These are phyloP conservation scores for Solanum lycopersicoides DNA, from an alignment of 257 asterid species.

Conservation along the genomic window DNA sequence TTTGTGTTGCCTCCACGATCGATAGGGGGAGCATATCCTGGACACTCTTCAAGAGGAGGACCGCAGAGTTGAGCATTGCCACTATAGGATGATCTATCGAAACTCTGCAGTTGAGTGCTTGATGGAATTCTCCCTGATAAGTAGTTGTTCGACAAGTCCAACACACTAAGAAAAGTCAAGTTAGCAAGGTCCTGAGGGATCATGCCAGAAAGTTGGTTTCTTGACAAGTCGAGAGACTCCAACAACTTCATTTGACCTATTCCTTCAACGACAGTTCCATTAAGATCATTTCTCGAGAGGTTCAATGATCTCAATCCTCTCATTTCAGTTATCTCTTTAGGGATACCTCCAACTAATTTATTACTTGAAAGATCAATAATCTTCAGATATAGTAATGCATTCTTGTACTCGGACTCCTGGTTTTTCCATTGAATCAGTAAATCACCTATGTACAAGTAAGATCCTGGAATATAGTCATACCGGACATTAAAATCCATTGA, in stretches of 20 bases:
- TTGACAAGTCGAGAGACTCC: slow-evolving; percentile 24
- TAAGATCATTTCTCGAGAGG: slow-evolving; percentile 15
- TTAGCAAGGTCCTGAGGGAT: slow-evolving; percentile 15
- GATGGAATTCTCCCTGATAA: slow-evolving; percentile 16
- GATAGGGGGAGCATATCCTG: not conserved
- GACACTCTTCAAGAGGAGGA: not conserved
- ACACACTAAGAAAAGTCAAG: not conserved
- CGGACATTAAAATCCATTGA: not conserved
- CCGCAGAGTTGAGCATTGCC: slow-evolving; percentile 18
- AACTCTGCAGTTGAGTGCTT: slow-evolving; percentile 18
- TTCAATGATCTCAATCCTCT: slow-evolving; percentile 16
- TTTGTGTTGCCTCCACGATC: not conserved
- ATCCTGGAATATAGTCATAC: not conserved
- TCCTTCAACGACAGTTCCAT: slow-evolving; percentile 3
- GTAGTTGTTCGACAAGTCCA: slow-evolving; percentile 23
- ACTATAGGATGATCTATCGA: slow-evolving; percentile 10
- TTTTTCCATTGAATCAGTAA: slow-evolving; percentile 9
- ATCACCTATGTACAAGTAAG: not conserved
- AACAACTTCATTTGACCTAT: slow-evolving; percentile 17
- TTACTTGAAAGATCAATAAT: slow-evolving; percentile 26
- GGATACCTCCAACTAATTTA: slow-evolving; percentile 7
- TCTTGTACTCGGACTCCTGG: not conserved
- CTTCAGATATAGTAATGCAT: slow-evolving; percentile 3
- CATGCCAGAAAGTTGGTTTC: slow-evolving; percentile 17
- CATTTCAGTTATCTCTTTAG: not conserved